Percentiles rank a stretch among this genome's conserved stretches.
Evolutionary conservation across 2,329 filamentous ascomycete genomes (phyloP).

Genomic region (Achaetomium macrosporum): DNA sequence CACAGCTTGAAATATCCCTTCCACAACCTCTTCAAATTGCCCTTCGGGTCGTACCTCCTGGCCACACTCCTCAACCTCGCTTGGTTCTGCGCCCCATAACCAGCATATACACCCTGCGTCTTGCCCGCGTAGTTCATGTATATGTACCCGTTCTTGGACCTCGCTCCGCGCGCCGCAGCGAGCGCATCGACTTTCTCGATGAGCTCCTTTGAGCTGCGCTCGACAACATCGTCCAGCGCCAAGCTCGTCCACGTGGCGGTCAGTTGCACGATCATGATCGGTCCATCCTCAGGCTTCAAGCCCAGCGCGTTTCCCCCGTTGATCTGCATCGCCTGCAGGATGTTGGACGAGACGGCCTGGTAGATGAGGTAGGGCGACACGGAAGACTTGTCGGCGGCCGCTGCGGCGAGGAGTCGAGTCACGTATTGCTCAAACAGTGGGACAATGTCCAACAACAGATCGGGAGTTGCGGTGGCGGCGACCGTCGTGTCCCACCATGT

Average conservation of each 20-base stretch:
- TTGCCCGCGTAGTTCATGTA: constrained; percentile 33
- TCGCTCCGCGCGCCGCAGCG: constrained; percentile 26
- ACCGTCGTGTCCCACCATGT: constrained; percentile 30
- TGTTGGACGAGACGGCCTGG: constrained; percentile 36
- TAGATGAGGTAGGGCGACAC: constrained; percentile 28
- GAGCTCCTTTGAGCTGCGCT: constrained; percentile 19
- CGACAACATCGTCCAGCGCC: constrained; percentile 29
- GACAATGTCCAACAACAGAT: constrained; percentile 27
- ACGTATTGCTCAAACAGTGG: constrained; percentile 24
- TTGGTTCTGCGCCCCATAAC: constrained; percentile 34
- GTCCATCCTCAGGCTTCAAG: constrained; percentile 31
- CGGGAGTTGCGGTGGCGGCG: constrained; percentile 18
- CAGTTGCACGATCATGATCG: constrained; percentile 31
- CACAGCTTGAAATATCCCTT: constrained; percentile 22
- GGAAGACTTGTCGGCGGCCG: constrained; percentile 7
- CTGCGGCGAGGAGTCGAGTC: constrained; percentile 16
- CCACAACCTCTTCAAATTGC: constrained; percentile 25
- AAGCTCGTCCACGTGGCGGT: constrained; percentile 23
- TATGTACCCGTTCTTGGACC: constrained; percentile 29
- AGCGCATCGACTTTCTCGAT: constrained; percentile 25
- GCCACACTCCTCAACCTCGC: constrained; percentile 24
- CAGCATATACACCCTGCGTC: constrained; percentile 33
- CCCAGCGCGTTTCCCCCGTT: constrained; percentile 40
- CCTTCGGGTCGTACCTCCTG: constrained; percentile 27
- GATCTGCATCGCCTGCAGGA: constrained; percentile 29